phyloP scores from a whole-genome alignment of 2,329 filamentous ascomycete species.

The Curvularia eragrostidis region DNA sequence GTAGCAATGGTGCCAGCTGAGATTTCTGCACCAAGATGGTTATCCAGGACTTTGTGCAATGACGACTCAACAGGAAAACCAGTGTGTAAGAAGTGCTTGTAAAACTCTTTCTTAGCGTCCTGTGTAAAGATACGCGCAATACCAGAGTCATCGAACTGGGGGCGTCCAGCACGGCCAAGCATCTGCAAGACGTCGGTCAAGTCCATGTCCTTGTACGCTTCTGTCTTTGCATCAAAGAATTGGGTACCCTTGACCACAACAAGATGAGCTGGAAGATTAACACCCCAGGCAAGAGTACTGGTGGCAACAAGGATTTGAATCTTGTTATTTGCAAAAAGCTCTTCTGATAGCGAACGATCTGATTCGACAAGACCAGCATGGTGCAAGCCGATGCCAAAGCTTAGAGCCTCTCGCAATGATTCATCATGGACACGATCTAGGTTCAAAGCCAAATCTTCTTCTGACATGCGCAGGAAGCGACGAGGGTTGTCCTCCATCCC shows the following conservation, averaged over 20 bases:
- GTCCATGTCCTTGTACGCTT: conserved; percentile 99
- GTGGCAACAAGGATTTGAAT: conserved; percentile 97
- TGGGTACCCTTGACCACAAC: conserved; percentile 98
- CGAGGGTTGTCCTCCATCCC: conserved; percentile 98
- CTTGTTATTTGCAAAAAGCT: conserved; percentile 96
- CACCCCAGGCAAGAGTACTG: conserved; percentile 96
- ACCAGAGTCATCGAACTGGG: conserved; percentile 94
- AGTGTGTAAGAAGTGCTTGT: conserved; percentile 98
- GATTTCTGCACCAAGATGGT: conserved; percentile 94
- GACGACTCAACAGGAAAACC: conserved; percentile 98
- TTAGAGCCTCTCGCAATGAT: conserved; percentile 89
- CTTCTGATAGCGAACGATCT: conserved; percentile 88
- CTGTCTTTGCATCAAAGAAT: conserved; percentile 96
- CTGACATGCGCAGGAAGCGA: conserved; percentile 90
- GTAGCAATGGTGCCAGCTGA: conserved; percentile 91
- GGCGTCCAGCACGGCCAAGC: conserved; percentile 92
- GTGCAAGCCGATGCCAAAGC: conserved; percentile 95
- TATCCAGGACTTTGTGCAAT: conserved; percentile 93
- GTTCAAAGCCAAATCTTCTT: conserved; percentile 89
- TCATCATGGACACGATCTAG: conserved; percentile 92
- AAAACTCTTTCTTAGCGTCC: conserved; percentile 97
- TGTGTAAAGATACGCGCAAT: conserved; percentile 98
- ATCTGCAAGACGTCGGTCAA: conserved; percentile 97
- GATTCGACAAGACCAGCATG: conserved; percentile 96
- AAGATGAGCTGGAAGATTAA: conserved; percentile 94